Evolutionary conservation across 164 flowering plant genomes (phyloP).

Genomic region (Magnolia sinica): DNA sequence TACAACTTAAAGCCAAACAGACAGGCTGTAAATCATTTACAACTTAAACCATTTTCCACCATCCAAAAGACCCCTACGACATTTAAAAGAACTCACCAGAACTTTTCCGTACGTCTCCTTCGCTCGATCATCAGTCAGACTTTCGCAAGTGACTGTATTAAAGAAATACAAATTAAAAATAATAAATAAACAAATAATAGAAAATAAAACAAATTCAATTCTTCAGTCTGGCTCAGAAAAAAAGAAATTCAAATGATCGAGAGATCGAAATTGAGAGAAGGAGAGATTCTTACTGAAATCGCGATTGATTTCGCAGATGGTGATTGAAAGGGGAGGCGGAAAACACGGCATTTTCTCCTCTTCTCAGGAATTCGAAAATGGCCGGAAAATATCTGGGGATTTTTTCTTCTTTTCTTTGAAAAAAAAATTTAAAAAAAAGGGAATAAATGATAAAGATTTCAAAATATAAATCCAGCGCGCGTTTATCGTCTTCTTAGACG

Average conservation of each 20-base stretch:
- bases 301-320: slow-evolving; percentile 89
- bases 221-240: neutral
- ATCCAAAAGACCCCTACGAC: neutral
- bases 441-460: no score
- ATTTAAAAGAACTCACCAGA: slow-evolving; percentile 39
- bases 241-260: neutral
- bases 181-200: no score
- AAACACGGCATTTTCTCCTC: slow-evolving; percentile 58
- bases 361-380: neutral
- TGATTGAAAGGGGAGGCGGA: slow-evolving; percentile 69
- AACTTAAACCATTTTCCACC: no score
- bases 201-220: no score
- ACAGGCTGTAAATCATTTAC: no score
- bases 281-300: slow-evolving; percentile 49
- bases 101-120: slow-evolving; percentile 70
- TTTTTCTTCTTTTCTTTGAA: no score
- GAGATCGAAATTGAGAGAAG: neutral
- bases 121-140: slow-evolving; percentile 60
- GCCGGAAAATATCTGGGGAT: neutral
- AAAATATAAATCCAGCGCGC: no score
- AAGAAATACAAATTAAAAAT: neutral
- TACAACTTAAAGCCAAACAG: neutral
- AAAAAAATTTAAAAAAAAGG: no score
- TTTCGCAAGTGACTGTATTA: slow-evolving; percentile 58
- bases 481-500: no score